Evolutionary conservation across 352 stramenopile genomes (phyloP).

Genomic region (Phytophthora palmivora): DNA sequence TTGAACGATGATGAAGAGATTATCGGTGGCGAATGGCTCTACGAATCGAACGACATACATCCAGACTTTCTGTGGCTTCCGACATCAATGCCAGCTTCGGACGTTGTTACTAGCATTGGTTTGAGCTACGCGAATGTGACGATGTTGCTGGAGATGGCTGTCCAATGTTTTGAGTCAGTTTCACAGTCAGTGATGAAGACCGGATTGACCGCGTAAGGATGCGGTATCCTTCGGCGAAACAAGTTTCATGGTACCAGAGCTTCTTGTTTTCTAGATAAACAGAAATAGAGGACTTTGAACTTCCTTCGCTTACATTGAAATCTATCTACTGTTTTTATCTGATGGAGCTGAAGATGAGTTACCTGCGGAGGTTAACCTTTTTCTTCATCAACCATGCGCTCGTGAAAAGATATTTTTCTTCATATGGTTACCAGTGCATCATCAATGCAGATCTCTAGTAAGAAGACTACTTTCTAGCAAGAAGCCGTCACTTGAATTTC

Average conservation of each 20-base stretch:
- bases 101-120: constrained; percentile 30
- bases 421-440: constrained; percentile 17
- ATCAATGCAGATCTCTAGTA: constrained; percentile 7
- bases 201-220: neutral
- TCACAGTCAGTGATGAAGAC: neutral
- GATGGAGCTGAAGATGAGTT: no score
- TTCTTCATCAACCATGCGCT: neutral
- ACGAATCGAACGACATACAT: constrained; percentile 30
- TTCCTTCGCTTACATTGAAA: no score
- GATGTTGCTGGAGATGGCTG: constrained; percentile 18
- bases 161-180: constrained; percentile 1
- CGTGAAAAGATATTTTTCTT: constrained; percentile 3
- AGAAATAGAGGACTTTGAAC: no score
- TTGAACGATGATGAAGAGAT: constrained; percentile 31
- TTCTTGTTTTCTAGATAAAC: no score
- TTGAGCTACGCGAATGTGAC: constrained; percentile 31
- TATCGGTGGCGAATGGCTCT: constrained; percentile 38
- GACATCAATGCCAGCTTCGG: constrained; percentile 9
- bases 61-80: constrained; percentile 38
- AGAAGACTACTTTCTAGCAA: neutral
- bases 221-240: no score
- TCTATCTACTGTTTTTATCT: no score
- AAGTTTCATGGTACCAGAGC: no score
- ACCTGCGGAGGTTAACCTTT: no score
- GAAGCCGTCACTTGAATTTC: constrained; percentile 61